Evolutionary conservation across 176 grass and related monocot genomes (phyloP), one percentile per base, ranked within the genome.

Genomic region (Zoysia japonica): DNA sequence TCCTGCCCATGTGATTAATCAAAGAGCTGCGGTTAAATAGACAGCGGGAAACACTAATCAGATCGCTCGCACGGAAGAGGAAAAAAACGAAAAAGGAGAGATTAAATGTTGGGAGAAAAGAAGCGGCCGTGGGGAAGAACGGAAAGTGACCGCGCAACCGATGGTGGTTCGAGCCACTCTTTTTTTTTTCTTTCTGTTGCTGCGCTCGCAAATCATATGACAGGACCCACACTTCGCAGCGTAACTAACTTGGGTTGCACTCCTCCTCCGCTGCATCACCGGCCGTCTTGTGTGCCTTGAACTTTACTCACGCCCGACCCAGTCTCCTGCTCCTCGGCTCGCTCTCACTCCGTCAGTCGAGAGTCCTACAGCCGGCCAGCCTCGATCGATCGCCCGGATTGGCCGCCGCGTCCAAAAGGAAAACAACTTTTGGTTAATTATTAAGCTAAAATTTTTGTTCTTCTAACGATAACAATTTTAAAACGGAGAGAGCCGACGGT

Each of bases 81-180:
- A 28, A 28, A 28, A 28, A 28, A 28, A 28, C 28, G 28, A 28
- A 6, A 68, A 35, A 64, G 52, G 12, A 6, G 41, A 46, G 67
- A 76, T 85, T 65, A 67, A 68, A 4, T 61, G 68, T 2, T 6
- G 14, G 2, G 4, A 5, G 6, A 1, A 61, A 14, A 61, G 13
- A 51, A 62, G 6, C 45, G 44, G 13, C 39, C 37, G 47, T 28
- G 3, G 36, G 13, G 12, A 62, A 16, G 43, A 48, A 65, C 16
- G 14, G 11, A 75, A 92, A 92, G 90, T 87, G 84, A 89, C 84
- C 73, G 90, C 87, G 47, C 87, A 89, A 81, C 87, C 71, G 87
- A 89, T 75, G 90, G 87, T 89, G 43, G 86, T 89, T 84, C 78
- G 76, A 51, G 74, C 47, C 82, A 78, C 85, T 10, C 72, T 52